Percentiles rank a stretch among this genome's conserved stretches.
Evolutionary conservation across 306 rosid genomes (phyloP).

Genomic region (Prunus dulcis): DNA sequence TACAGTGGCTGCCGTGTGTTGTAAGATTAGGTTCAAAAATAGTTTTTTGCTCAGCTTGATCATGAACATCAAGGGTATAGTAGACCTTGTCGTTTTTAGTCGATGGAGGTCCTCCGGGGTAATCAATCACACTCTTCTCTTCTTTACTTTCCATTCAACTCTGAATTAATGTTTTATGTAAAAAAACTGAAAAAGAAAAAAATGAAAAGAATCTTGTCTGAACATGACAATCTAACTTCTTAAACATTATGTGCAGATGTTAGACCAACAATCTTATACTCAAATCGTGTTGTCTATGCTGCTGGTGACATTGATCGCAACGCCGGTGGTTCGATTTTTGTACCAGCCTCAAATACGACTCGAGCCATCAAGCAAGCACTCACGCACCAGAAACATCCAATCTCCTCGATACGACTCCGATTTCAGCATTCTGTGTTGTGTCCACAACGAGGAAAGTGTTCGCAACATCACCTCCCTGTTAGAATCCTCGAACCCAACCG

Average conservation of each 20-base stretch:
- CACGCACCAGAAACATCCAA: conserved; percentile 21
- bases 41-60: conserved; percentile 55
- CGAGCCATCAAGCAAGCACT: background rate
- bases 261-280: conserved; percentile 25
- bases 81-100: conserved; percentile 45
- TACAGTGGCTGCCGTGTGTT: conserved; percentile 51
- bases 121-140: conserved; percentile 10
- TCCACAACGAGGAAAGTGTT: conserved; percentile 47
- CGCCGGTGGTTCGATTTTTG: conserved; percentile 18
- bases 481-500: conserved; percentile 40
- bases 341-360: conserved; percentile 17
- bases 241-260: conserved; percentile 19
- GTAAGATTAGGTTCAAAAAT: conserved; percentile 57
- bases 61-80: conserved; percentile 64
- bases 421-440: conserved; percentile 32
- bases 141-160: background rate
- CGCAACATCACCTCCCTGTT: conserved; percentile 36
- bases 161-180: background rate
- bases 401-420: conserved; percentile 16
- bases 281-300: conserved; percentile 25
- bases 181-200: background rate
- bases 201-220: background rate
- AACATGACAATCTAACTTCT: background rate
- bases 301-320: conserved; percentile 1
- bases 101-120: conserved; percentile 31